phyloP scores from a whole-genome alignment of 805 yeast genomes.

The Wickerhamomyces canadensis region DNA sequence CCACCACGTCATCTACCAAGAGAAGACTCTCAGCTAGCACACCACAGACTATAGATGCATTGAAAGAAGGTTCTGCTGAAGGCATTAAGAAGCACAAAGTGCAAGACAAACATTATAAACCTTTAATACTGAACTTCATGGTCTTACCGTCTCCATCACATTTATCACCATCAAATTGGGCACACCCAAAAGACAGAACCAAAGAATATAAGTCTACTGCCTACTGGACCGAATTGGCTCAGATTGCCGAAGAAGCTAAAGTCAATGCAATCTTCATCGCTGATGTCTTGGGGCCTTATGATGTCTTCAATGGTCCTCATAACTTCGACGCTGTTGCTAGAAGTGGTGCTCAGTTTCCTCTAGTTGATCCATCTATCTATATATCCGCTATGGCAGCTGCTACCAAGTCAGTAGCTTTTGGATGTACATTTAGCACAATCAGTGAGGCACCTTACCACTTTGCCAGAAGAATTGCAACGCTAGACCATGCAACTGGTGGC shows the following conservation, averaged over 20 bases:
- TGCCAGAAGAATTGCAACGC: constrained; percentile 26
- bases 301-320: constrained; percentile 35
- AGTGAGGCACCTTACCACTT: constrained; percentile 38
- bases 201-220: constrained; percentile 17
- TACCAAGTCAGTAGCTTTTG: constrained; percentile 34
- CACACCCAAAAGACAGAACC: constrained; percentile 10
- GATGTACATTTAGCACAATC: constrained; percentile 37
- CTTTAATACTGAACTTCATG: constrained; percentile 32
- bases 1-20: no score
- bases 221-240: constrained; percentile 34
- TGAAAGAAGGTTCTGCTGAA: no score
- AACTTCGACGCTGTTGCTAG: constrained; percentile 29
- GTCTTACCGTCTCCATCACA: constrained; percentile 25
- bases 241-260: constrained; percentile 33
- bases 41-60: no score
- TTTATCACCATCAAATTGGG: constrained; percentile 31
- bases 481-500: constrained; percentile 38
- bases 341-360: constrained; percentile 25
- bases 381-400: constrained; percentile 34
- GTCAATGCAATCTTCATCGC: constrained; percentile 35
- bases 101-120: no score
- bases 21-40: no score
- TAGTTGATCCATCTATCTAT: constrained; percentile 29
- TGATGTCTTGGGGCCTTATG: constrained; percentile 36
- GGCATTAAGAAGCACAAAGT: no score